Base-by-base conservation (phyloP, 768 basidiomycete species). In the Coprinopsis sp. region DNA sequence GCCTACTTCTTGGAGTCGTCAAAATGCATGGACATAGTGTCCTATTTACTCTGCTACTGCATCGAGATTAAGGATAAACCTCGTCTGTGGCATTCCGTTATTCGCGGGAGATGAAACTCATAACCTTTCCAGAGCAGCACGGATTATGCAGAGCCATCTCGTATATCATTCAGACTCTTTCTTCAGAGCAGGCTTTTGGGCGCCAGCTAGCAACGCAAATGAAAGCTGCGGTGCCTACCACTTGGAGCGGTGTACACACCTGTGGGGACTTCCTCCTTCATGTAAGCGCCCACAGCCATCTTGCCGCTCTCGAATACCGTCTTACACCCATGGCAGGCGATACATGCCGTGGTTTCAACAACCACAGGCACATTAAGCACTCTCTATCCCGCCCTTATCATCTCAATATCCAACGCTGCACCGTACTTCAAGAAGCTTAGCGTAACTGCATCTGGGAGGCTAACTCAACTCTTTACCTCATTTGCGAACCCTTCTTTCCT, bases 41-140 rank as follows among this genome's bases (percentile, higher is more conserved):
- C 78, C 0, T 84, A 88, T 62, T 74, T 95, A 28, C 66, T 96
- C 12, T 85, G 86, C 55, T 87, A 86, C 60, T 80, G 80, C 39
- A 70, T 96, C 22, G 91, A 94, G 51, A 82, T 92, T 58, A 96
- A 96, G 64, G 94, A 97, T 58, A 91, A 91, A 66, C 87, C 92
- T 50, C 82, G 92, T 95, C 59, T 60, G 82, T 64, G 43, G 16
- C 8, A 37, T 55, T 25, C 11, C 45, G n/a, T 36, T 37, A 13
- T 51, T 30, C n/a, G n/a, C n/a, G n/a, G n/a, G n/a, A n/a, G n/a
- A n/a, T n/a, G n/a, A n/a, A n/a, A n/a, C n/a, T n/a, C n/a, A n/a
- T n/a, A n/a, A n/a, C n/a, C n/a, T n/a, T n/a, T n/a, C 19, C 56
- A 92, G 93, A 93, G 54, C 88, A 94, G 67, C 89, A 95, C 54